phyloP scores from a whole-genome alignment of 805 yeast species.

The Nakazawaea anatomiae region DNA sequence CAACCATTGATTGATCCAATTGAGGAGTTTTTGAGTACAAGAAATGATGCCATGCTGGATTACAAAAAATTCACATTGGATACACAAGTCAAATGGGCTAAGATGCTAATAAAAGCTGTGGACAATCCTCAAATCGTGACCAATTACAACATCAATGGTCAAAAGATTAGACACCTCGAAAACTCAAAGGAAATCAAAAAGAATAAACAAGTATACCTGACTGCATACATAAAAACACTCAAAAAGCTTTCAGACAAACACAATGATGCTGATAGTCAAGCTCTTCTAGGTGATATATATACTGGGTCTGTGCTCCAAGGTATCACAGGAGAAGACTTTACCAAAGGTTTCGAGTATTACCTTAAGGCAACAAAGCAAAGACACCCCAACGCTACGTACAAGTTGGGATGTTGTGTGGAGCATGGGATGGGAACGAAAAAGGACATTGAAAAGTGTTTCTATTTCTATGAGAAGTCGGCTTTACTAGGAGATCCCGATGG shows the following conservation, averaged over 20 bases:
- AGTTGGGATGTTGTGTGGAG: constrained; percentile 69
- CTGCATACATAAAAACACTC: constrained; percentile 53
- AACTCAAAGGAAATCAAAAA: constrained; percentile 37
- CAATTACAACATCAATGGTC: constrained; percentile 43
- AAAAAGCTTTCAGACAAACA: constrained; percentile 44
- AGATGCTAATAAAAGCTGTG: constrained; percentile 44
- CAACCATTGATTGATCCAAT: not conserved
- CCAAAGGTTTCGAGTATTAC: constrained; percentile 57
- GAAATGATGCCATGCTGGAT: constrained; percentile 28
- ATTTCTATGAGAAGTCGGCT: constrained; percentile 57
- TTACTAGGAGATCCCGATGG: constrained; percentile 55
- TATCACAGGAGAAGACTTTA: constrained; percentile 44
- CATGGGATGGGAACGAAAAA: constrained; percentile 50
- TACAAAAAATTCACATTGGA: constrained; percentile 36
- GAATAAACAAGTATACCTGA: constrained; percentile 49
- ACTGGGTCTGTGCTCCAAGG: constrained; percentile 45
- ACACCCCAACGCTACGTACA: constrained; percentile 57
- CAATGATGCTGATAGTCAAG: constrained; percentile 50
- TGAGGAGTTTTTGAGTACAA: constrained; percentile 21
- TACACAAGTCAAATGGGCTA: constrained; percentile 62
- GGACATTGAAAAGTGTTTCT: constrained; percentile 40
- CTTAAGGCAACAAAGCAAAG: constrained; percentile 50
- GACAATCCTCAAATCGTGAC: constrained; percentile 33
- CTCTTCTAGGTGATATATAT: constrained; percentile 58
- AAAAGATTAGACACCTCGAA: constrained; percentile 30